Percentiles rank a stretch among this genome's conserved stretches.
phyloP scores from a whole-genome alignment of 768 basidiomycete genomes.

The Termitomyces titanicus region DNA sequence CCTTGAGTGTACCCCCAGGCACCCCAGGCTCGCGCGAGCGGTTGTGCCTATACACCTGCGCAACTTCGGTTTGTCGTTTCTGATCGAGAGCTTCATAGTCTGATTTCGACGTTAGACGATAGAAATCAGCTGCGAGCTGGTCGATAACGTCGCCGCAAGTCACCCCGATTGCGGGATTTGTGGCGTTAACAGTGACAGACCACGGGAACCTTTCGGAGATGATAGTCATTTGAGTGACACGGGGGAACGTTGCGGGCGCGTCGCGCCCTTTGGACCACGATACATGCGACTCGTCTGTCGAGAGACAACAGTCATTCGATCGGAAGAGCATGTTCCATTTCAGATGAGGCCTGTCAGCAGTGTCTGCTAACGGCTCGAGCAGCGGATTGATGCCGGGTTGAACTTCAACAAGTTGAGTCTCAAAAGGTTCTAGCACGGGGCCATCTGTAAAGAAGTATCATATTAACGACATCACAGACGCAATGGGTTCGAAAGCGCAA shows the following conservation, averaged over 20 bases:
- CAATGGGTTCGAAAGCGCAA: neutral
- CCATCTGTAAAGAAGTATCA: constrained; percentile 41
- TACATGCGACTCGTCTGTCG: constrained; percentile 51
- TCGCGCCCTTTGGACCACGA: constrained; percentile 69
- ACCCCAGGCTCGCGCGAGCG: constrained; percentile 59
- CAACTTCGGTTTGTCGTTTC: constrained; percentile 37
- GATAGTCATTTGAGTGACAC: constrained; percentile 47
- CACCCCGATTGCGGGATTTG: constrained; percentile 45
- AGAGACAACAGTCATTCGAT: constrained; percentile 57
- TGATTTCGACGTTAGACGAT: constrained; percentile 42
- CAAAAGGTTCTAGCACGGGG: constrained; percentile 64
- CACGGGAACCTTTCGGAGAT: constrained; percentile 54
- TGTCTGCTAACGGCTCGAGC: constrained; percentile 41
- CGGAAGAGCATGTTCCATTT: constrained; percentile 76
- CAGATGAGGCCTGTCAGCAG: constrained; percentile 45
- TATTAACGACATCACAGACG: neutral
- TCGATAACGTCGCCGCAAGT: constrained; percentile 69
- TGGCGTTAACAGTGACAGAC: constrained; percentile 46
- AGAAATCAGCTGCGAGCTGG: constrained; percentile 45
- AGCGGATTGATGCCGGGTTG: constrained; percentile 57
- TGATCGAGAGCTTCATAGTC: constrained; percentile 46
- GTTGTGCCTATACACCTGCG: constrained; percentile 58
- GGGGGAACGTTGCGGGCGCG: constrained; percentile 64
- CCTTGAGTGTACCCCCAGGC: constrained; percentile 65
- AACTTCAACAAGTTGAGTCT: constrained; percentile 47